Base-by-base conservation (phyloP, 768 basidiomycete genomes). In the Stropharia rugosoannulata region DNA sequence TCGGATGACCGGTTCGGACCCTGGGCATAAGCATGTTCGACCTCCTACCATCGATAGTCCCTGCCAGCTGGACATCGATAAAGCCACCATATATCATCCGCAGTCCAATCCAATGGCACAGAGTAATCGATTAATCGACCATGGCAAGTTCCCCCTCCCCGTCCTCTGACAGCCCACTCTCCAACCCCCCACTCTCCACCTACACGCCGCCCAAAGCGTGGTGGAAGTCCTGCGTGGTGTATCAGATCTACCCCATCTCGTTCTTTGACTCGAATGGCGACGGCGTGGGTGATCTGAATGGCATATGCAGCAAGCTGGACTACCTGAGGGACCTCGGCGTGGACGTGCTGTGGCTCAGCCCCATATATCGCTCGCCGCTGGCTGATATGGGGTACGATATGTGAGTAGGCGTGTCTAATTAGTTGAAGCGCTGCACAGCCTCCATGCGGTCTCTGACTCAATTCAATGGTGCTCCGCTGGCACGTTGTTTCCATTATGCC, bases 351-450 rank as follows among this genome's bases (percentile, higher is more conserved):
- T 91, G 89, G 88, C 75, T 90, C 13, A 81, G 77, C 4, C 87
- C 88, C 8, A 88, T 90, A 40, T 91, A 88, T 69, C 75, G 77
- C 51, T 84, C 81, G 1, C 88, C 87, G 0, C 72, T 82, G 53
- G 82, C 80, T 2, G 87, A 90, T 68, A 88, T 89, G 86, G 87
- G 86, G 7, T 87, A 88, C 56, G 85, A 87, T 62, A 86, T 86
- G 83, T 84, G 62, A 54, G 77, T 70, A 10, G 25, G 27, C 3
- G 15, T 18, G 32, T 47, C 10, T 1, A 22, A 13, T 38, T 47
- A n/a, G 4, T 22, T 22, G 1, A 22, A 1, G 22, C 22, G 22
- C 22, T 22, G 22, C 22, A 22, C 22, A 1, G 22, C 22, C 22
- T 22, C 22, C 22, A 22, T 22, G 22, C 22, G 22, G 22, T 22